These are phyloP conservation scores for Gentiana dahurica DNA, from an alignment of 257 asterid genomes.

Conservation along the genomic window DNA sequence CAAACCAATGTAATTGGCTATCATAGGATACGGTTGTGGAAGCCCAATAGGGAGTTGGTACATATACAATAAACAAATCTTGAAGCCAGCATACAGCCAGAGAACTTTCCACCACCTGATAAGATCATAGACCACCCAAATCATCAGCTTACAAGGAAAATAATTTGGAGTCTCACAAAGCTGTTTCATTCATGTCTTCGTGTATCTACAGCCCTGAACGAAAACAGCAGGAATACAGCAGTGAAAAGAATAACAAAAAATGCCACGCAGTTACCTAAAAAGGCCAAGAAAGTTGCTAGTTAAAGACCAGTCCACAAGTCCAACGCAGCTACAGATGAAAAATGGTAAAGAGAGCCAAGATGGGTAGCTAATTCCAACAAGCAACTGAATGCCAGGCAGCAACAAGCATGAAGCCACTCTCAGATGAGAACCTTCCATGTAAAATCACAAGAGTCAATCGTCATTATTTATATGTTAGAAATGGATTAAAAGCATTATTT, in stretches of 20 bases:
- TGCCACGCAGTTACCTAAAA: slow-evolving; percentile 53
- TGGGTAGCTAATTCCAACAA: slow-evolving; percentile 89
- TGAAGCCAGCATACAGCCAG: slow-evolving; percentile 73
- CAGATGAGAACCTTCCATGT: slow-evolving; percentile 75
- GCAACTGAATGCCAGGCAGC: slow-evolving; percentile 96
- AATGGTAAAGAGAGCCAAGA: slow-evolving; percentile 98
- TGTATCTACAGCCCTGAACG: neutral
- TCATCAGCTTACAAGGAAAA: slow-evolving; percentile 17
- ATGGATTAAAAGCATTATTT: slow-evolving; percentile 1
- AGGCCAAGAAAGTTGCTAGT: slow-evolving; percentile 97
- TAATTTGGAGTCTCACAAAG: neutral
- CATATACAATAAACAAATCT: slow-evolving; percentile 61
- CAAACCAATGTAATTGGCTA: slow-evolving; percentile 59
- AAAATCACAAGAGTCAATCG: slow-evolving; percentile 4
- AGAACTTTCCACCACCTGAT: slow-evolving; percentile 97
- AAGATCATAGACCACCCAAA: slow-evolving; percentile 28
- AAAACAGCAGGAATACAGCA: slow-evolving; percentile 3
- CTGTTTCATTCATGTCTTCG: neutral
- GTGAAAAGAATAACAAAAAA: neutral
- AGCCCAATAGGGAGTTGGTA: slow-evolving; percentile 80
- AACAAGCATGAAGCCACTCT: slow-evolving; percentile 87
- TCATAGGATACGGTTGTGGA: slow-evolving; percentile 31
- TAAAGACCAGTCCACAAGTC: slow-evolving; percentile 92
- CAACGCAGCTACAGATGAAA: slow-evolving; percentile 89
- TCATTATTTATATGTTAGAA: neutral